phyloP scores from a whole-genome alignment of 2,329 filamentous ascomycete species.

The Orbilia quercus region DNA sequence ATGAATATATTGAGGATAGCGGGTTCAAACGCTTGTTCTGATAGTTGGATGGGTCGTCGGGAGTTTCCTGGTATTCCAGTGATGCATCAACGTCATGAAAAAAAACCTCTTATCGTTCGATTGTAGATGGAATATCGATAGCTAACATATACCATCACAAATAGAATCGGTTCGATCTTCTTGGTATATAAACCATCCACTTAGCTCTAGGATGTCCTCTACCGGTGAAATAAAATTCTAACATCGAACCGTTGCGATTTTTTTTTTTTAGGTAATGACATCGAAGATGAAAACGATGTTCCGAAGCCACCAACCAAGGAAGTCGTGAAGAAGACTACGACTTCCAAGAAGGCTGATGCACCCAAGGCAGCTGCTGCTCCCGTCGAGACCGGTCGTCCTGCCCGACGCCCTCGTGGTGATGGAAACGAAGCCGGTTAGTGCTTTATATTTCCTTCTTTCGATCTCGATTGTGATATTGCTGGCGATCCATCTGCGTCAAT shows the following conservation, averaged over 20 bases:
- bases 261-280: conserved; percentile 71
- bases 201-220: neutral
- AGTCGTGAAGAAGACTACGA: conserved; percentile 82
- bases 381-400: conserved; percentile 45
- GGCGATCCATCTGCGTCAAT: too few species aligned
- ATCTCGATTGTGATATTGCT: too few species aligned
- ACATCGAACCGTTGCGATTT: conserved; percentile 41
- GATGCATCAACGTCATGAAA: neutral
- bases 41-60: neutral
- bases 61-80: neutral
- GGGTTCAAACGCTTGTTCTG: neutral
- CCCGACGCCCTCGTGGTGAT: conserved; percentile 60
- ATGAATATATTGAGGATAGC: conserved; percentile 4
- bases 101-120: too few species aligned
- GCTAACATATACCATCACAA: conserved; percentile 63
- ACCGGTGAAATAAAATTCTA: neutral
- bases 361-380: conserved; percentile 58
- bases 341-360: conserved; percentile 87
- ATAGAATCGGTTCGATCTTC: conserved; percentile 97
- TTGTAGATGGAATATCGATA: conserved; percentile 51
- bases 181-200: conserved; percentile 76
- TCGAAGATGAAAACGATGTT: conserved; percentile 78
- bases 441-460: neutral
- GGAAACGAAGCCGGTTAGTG: conserved; percentile 58
- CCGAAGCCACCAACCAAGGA: conserved; percentile 81